A percentile compares a stretch with the other conserved stretches of the same genome.
Evolutionary conservation across 2,329 filamentous ascomycete genomes (phyloP).

Genomic region (Cadophora sp.): DNA sequence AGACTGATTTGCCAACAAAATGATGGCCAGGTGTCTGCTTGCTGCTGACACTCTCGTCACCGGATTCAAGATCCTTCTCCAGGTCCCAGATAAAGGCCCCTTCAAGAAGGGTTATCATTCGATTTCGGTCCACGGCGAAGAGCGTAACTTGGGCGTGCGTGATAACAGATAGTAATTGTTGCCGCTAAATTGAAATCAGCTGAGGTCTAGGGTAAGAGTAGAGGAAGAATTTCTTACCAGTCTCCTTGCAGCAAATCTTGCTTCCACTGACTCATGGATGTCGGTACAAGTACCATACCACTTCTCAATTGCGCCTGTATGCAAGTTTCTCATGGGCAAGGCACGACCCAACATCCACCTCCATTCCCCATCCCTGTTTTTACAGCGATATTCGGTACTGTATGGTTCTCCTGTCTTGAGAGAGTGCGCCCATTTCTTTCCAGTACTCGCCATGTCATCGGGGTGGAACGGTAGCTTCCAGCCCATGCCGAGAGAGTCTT

Average conservation of each 20-base stretch:
- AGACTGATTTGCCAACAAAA: slow-evolving; percentile 66
- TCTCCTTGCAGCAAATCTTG: slow-evolving; percentile 68
- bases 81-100: slow-evolving; percentile 65
- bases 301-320: slow-evolving; percentile 73
- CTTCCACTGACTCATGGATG: slow-evolving; percentile 75
- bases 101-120: slow-evolving; percentile 72
- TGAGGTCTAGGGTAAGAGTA: neutral
- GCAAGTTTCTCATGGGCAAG: slow-evolving; percentile 68
- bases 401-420: slow-evolving; percentile 73
- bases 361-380: slow-evolving; percentile 71
- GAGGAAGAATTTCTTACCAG: slow-evolving; percentile 48
- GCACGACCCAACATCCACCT: slow-evolving; percentile 81
- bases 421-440: slow-evolving; percentile 65
- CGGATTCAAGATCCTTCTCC: slow-evolving; percentile 41
- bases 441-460: slow-evolving; percentile 68
- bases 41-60: slow-evolving; percentile 46
- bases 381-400: slow-evolving; percentile 73
- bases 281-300: slow-evolving; percentile 86
- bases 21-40: slow-evolving; percentile 37
- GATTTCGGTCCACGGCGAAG: slow-evolving; percentile 71
- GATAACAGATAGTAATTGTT: slow-evolving; percentile 76
- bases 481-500: slow-evolving; percentile 66
- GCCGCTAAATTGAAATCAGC: slow-evolving; percentile 46
- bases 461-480: slow-evolving; percentile 73
- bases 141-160: slow-evolving; percentile 78